phyloP scores from a whole-genome alignment of 495 filamentous ascomycete species.

The Glutinoglossum americanum region DNA sequence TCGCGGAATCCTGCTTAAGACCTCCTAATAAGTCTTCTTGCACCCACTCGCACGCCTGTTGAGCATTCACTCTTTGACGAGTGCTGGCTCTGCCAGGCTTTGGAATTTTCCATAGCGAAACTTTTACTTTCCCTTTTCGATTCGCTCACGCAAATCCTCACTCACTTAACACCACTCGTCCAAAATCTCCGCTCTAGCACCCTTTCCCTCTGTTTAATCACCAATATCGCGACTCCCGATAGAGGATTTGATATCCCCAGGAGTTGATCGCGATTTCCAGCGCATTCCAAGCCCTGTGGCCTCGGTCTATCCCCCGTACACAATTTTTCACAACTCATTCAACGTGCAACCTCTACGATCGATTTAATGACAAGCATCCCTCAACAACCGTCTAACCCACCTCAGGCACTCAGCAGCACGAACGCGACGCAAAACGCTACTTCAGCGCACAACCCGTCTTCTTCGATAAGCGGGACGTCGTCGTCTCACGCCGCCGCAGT shows the following conservation, averaged over 20 bases:
- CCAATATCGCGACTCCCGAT: not conserved
- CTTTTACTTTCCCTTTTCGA: too few relatives aligned
- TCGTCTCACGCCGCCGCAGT: slow-evolving; percentile 35
- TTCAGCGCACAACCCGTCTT: slow-evolving; percentile 26
- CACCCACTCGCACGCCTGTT: not conserved
- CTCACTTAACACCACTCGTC: too few relatives aligned
- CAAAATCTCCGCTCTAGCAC: too few relatives aligned
- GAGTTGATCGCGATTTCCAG: slow-evolving; percentile 3
- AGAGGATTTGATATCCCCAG: slow-evolving; percentile 26
- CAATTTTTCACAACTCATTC: slow-evolving; percentile 3
- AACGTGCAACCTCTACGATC: not conserved
- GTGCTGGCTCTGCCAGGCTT: too few relatives aligned
- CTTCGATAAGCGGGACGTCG: slow-evolving; percentile 37
- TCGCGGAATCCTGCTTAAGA: slow-evolving; percentile 1
- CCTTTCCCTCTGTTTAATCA: too few relatives aligned
- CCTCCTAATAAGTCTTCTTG: not conserved
- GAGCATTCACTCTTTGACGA: too few relatives aligned
- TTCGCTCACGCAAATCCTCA: too few relatives aligned
- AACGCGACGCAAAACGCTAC: slow-evolving; percentile 33
- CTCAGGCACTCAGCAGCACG: slow-evolving; percentile 25
- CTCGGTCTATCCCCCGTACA: not conserved
- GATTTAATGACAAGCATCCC: slow-evolving; percentile 5
- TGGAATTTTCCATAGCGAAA: too few relatives aligned
- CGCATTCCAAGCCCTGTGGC: not conserved
- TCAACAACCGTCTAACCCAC: slow-evolving; percentile 6